Conservation (phyloP, 768 basidiomycete genomes). For the Tylopilus subfusipes region DNA sequence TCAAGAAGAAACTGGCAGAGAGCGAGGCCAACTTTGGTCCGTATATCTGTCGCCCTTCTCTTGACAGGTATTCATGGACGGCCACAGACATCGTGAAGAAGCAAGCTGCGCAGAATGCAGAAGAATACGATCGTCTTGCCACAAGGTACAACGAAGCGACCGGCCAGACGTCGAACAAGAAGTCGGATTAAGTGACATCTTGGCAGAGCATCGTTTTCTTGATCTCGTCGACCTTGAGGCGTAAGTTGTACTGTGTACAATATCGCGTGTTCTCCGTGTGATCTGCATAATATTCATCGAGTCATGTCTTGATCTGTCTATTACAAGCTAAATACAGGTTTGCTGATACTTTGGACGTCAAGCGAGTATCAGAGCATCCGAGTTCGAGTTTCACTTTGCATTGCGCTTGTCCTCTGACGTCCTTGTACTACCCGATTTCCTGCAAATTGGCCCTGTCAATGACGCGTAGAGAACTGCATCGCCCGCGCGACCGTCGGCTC, state of each 20-base stretch:
- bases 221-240: not conserved
- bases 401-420: no score
- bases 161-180: constrained; percentile 59
- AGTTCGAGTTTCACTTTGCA: no score
- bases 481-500: no score
- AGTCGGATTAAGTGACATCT: constrained; percentile 45
- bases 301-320: not conserved
- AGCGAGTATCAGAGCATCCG: no score
- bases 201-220: not conserved
- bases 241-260: not conserved
- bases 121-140: constrained; percentile 80
- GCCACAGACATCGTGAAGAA: constrained; percentile 73
- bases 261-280: not conserved
- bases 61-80: not conserved
- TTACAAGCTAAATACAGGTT: not conserved
- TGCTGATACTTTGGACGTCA: no score
- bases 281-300: not conserved
- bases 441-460: no score
- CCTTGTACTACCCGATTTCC: no score
- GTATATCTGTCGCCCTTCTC: constrained; percentile 12
- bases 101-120: constrained; percentile 73
- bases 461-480: no score
- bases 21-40: constrained; percentile 63
- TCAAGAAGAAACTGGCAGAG: constrained; percentile 64
- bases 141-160: constrained; percentile 71